A percentile compares a stretch with the other conserved stretches of the same genome.
These are phyloP conservation scores for Arachnomyces sp. DNA, from an alignment of 2,329 filamentous ascomycete species.

Conservation along the genomic window DNA sequence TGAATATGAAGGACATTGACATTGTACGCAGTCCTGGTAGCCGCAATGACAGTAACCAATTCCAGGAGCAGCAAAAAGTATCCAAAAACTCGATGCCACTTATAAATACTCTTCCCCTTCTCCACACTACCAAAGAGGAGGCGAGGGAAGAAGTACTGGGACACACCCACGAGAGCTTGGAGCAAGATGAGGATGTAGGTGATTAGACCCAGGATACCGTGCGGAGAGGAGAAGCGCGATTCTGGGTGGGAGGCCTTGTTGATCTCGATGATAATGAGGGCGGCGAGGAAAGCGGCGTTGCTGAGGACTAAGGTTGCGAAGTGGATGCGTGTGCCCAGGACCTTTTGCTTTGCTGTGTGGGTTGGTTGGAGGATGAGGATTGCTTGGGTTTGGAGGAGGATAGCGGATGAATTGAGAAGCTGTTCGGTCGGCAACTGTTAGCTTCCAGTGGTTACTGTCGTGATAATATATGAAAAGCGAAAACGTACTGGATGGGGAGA, in stretches of 20 bases:
- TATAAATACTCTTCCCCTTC: constrained; percentile 75
- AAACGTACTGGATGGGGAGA: constrained; percentile 73
- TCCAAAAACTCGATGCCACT: constrained; percentile 73
- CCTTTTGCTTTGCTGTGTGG: constrained; percentile 65
- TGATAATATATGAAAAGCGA: constrained; percentile 20
- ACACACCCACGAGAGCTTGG: constrained; percentile 72
- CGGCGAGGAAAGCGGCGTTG: constrained; percentile 30
- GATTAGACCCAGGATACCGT: constrained; percentile 73
- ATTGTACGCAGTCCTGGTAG: constrained; percentile 70
- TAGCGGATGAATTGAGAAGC: constrained; percentile 53
- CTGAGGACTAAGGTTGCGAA: constrained; percentile 57
- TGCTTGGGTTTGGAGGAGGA: constrained; percentile 69
- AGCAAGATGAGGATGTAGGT: constrained; percentile 61
- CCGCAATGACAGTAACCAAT: constrained; percentile 64
- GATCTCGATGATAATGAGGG: constrained; percentile 44
- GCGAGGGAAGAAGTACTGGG: constrained; percentile 66
- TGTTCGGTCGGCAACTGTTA: constrained; percentile 14
- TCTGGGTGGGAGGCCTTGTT: constrained; percentile 68
- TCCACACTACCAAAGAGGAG: constrained; percentile 67
- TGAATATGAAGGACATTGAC: constrained; percentile 59
- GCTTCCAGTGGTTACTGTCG: constrained; percentile 1
- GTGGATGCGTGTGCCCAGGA: constrained; percentile 55
- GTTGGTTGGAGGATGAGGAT: constrained; percentile 85
- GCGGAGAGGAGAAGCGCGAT: constrained; percentile 59
- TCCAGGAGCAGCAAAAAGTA: constrained; percentile 65